Base-by-base conservation (phyloP, 2,329 filamentous ascomycete species). In the Daldinia eschscholtzii region DNA sequence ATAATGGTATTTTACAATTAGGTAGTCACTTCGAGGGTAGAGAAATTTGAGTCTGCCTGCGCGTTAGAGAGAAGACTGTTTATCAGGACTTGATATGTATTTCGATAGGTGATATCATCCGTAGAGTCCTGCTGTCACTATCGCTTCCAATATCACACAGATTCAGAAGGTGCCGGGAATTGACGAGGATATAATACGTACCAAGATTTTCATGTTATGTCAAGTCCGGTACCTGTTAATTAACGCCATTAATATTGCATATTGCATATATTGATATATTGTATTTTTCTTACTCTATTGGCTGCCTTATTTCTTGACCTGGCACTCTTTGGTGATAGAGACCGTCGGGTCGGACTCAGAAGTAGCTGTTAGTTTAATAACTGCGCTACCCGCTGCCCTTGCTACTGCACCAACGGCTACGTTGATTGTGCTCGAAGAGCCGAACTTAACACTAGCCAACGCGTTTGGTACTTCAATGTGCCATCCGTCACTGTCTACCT, bases 401-500 rank as follows among this genome's bases (percentile, higher is more conserved):
- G 42, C 64, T 1, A 72, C 67, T 0, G 81, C 80, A 2, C 72
- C 79, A 1, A 85, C 83, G 1, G 83, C 84, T 0, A 86, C 83
- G 12, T 77, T 77, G 3, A 81, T 82, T 3, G 65, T 76, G 1
- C 79, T 79, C 7, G 71, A 74, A 55, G 79, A 75, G 0, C 83
- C 85, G 41, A 82, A 83, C 57, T 79, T 76, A 0, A 81, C 83
- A 1, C 79, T 75, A 6, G 83, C 80, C 37, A 84, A 66, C 3
- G 76, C 78, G 57, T 83, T 83, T 10, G 79, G 78, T 15, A 86
- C 61, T 61, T 79, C 82, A 1, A 83, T 81, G 7, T 75, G 77
- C 85, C 84, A 87, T 0, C 85, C 85, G 2, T 79, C 74, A 12
- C 81, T 81, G 5, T 82, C 78, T 3, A 86, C 79, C 55, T 77